These are phyloP conservation scores for Trichoderma sp. DNA, from an alignment of 2,329 filamentous ascomycete species.

Conservation along the genomic window DNA sequence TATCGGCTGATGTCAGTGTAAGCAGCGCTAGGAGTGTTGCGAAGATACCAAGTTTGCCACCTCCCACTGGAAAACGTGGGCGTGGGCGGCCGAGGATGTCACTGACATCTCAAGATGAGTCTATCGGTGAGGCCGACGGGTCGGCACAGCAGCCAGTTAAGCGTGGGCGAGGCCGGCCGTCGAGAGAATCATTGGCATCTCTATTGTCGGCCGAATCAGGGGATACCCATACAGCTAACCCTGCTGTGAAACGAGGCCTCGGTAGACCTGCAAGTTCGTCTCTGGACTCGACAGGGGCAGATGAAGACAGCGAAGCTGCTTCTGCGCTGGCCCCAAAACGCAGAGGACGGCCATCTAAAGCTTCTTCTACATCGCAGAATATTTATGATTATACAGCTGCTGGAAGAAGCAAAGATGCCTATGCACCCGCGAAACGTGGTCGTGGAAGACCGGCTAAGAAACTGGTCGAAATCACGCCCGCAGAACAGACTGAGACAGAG, in stretches of 20 bases:
- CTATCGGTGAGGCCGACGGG: conserved; percentile 3
- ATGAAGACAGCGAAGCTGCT: not conserved
- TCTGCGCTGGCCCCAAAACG: conserved; percentile 1
- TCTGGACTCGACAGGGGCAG: conserved; percentile 24
- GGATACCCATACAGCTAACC: conserved; percentile 23
- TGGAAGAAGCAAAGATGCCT: conserved; percentile 30
- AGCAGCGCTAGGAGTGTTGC: conserved; percentile 1
- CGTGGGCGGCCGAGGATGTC: conserved; percentile 40
- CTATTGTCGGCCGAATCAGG: conserved; percentile 6
- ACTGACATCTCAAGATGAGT: conserved; percentile 32
- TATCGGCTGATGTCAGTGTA: conserved; percentile 20
- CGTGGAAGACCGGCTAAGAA: conserved; percentile 39
- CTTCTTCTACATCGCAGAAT: conserved; percentile 27
- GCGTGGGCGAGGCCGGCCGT: conserved; percentile 28
- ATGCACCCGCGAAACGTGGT: conserved; percentile 34
- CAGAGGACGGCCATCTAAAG: conserved; percentile 32
- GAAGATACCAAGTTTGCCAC: not conserved
- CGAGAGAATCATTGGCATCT: conserved; percentile 16
- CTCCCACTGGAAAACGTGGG: conserved; percentile 33
- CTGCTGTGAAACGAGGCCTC: conserved; percentile 35
- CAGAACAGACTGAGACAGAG: conserved; percentile 17
- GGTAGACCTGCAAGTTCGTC: conserved; percentile 39
- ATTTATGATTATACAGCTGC: not conserved
- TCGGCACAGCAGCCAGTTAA: not conserved
- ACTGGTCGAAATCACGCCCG: conserved; percentile 27